Percentiles rank a stretch among this genome's conserved stretches.
These are phyloP conservation scores for Yarrowia alimentaria DNA, from an alignment of 805 yeast genomes.

Conservation along the genomic window DNA sequence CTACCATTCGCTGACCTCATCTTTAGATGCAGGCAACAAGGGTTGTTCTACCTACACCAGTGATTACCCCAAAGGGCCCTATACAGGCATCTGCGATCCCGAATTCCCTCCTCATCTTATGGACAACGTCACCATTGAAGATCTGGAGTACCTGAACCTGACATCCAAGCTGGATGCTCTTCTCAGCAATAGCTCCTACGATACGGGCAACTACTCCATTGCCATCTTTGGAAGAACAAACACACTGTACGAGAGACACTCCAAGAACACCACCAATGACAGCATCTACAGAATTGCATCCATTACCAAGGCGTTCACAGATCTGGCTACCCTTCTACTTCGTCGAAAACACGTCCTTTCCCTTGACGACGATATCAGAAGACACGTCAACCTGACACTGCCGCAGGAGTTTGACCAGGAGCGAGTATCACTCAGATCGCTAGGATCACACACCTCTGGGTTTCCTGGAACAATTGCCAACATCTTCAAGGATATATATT, in stretches of 20 bases:
- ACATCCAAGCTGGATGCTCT: not conserved
- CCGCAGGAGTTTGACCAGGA: not conserved
- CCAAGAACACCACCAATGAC: not conserved
- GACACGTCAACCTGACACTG: not conserved
- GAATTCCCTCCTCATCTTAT: not conserved
- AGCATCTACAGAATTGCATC: constrained; percentile 13
- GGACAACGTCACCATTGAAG: not conserved
- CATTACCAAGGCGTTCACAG: constrained; percentile 16
- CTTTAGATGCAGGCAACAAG: too few relatives aligned
- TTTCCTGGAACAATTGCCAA: constrained; percentile 6
- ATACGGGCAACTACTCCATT: constrained; percentile 16
- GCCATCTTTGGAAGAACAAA: not conserved
- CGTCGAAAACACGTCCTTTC: not conserved
- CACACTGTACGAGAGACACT: constrained; percentile 7
- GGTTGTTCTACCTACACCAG: too few relatives aligned
- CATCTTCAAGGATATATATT: constrained; percentile 1
- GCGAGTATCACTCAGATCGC: constrained; percentile 1
- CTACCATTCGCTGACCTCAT: too few relatives aligned
- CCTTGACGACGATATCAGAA: constrained; percentile 12
- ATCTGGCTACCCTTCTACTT: not conserved
- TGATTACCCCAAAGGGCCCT: not conserved
- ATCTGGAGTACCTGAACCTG: not conserved
- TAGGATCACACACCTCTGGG: constrained; percentile 15
- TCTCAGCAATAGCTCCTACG: not conserved
- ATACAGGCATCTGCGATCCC: constrained; percentile 2